A percentile compares a stretch with the other conserved stretches of the same genome.
Conservation (phyloP, 768 basidiomycete species). For the Rickenella mellea region DNA sequence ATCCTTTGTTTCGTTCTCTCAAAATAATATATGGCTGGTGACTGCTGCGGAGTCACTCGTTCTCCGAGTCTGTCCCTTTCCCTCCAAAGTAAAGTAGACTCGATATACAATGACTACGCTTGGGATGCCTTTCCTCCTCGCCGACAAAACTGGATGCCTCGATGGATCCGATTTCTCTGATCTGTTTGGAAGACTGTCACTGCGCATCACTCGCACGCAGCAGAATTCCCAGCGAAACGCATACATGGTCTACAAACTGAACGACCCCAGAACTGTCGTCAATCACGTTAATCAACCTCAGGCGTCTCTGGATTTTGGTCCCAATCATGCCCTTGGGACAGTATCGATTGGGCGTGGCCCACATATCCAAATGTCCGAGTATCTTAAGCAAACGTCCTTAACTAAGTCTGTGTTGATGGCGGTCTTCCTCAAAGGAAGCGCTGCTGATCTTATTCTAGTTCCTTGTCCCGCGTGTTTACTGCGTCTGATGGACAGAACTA, state of each 20-base stretch:
- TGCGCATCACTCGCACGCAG: conserved; percentile 39
- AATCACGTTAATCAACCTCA: conserved; percentile 27
- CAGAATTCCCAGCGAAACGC: conserved; percentile 30
- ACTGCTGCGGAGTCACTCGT: too few relatives aligned
- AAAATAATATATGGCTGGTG: too few relatives aligned
- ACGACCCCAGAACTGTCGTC: too few relatives aligned
- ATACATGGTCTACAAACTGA: conserved; percentile 44
- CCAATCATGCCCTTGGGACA: conserved; percentile 40
- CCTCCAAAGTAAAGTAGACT: too few relatives aligned
- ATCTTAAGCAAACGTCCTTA: conserved; percentile 34
- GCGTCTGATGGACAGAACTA: conserved; percentile 56
- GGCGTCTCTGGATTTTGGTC: conserved; percentile 36
- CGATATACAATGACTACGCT: conserved; percentile 42
- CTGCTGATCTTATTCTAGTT: conserved; percentile 19
- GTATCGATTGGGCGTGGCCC: conserved; percentile 31
- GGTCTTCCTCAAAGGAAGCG: conserved; percentile 1
- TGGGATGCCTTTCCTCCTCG: conserved; percentile 53
- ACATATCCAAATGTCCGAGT: conserved; percentile 39
- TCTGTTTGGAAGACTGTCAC: conserved; percentile 48
- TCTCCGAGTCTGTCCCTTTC: too few relatives aligned
- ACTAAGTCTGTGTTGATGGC: conserved; percentile 23
- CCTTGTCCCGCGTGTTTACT: conserved; percentile 39
- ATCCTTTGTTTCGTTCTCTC: too few relatives aligned
- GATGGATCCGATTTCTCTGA: conserved; percentile 52
- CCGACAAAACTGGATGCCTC: conserved; percentile 48